Evolutionary conservation across 305 asterid species (phyloP).

Genomic region (Fraxinus baroniana): DNA sequence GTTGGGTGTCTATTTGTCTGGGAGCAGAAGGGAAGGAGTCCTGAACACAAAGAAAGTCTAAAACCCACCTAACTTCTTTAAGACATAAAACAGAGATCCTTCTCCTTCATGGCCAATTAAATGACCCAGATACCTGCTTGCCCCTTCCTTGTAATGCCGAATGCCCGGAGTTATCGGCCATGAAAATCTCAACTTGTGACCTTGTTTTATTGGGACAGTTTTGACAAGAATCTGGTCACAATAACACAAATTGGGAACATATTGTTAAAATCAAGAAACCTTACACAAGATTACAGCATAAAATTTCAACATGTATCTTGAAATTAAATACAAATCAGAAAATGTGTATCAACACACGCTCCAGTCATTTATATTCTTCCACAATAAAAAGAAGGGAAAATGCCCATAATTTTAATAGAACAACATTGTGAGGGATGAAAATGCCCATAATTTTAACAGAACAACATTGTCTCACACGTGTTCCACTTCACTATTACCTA

Average conservation of each 20-base stretch:
- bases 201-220: conserved; percentile 88
- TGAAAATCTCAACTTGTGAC: conserved; percentile 78
- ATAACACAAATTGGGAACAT: conserved; percentile 15
- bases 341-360: background rate
- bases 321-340: background rate
- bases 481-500: background rate
- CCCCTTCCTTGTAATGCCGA: conserved; percentile 83
- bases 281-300: conserved; percentile 7
- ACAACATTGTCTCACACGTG: background rate
- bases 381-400: conserved; percentile 12
- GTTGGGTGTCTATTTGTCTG: background rate
- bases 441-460: too few relatives aligned
- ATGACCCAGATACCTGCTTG: conserved; percentile 80
- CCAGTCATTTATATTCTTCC: background rate
- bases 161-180: conserved; percentile 93
- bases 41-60: conserved; percentile 31
- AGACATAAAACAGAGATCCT: conserved; percentile 85
- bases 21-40: conserved; percentile 8
- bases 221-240: conserved; percentile 76
- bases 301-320: conserved; percentile 20
- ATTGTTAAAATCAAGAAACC: conserved; percentile 17
- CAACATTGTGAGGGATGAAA: background rate
- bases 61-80: conserved; percentile 92
- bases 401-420: background rate
- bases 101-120: conserved; percentile 99